A percentile compares a stretch with the other conserved stretches of the same genome.
Evolutionary conservation across 116 monocot genomes (phyloP).

Genomic region (Trichopus zeylanicus): DNA sequence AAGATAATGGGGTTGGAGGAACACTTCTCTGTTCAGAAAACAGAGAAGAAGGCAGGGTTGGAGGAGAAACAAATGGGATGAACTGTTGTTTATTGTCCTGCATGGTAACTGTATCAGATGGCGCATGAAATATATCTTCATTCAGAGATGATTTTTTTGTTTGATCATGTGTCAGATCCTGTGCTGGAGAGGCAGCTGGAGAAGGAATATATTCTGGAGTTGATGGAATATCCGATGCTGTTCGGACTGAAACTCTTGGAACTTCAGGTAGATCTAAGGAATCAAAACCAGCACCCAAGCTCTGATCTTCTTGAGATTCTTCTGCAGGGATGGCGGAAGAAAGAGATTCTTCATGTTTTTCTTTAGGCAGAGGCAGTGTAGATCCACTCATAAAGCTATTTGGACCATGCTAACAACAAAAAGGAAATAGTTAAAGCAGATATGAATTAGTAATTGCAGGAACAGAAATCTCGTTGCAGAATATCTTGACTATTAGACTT

Average conservation of each 20-base stretch:
- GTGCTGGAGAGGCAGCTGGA: not conserved
- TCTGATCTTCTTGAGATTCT: too few species aligned
- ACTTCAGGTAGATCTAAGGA: conserved; percentile 81
- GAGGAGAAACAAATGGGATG: conserved; percentile 50
- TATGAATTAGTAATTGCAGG: not conserved
- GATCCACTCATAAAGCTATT: too few species aligned
- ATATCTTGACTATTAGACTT: conserved; percentile 7
- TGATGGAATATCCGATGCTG: conserved; percentile 15
- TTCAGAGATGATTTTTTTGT: too few species aligned
- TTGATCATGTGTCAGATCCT: conserved; percentile 6
- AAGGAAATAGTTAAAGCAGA: not conserved
- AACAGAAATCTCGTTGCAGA: not conserved
- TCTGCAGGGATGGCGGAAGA: conserved; percentile 16
- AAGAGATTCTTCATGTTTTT: conserved; percentile 30
- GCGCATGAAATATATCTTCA: too few species aligned
- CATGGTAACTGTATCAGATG: not conserved
- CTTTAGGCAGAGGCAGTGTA: conserved; percentile 39
- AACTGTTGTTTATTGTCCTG: conserved; percentile 26
- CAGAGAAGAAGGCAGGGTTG: conserved; percentile 14
- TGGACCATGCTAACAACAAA: conserved; percentile 76
- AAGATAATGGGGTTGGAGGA: not conserved
- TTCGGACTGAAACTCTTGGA: conserved; percentile 53
- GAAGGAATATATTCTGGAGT: conserved; percentile 20
- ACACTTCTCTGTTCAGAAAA: conserved; percentile 11
- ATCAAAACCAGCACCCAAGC: conserved; percentile 38